phyloP scores from a whole-genome alignment of 495 filamentous ascomycete species.

The Cryomyces minteri region DNA sequence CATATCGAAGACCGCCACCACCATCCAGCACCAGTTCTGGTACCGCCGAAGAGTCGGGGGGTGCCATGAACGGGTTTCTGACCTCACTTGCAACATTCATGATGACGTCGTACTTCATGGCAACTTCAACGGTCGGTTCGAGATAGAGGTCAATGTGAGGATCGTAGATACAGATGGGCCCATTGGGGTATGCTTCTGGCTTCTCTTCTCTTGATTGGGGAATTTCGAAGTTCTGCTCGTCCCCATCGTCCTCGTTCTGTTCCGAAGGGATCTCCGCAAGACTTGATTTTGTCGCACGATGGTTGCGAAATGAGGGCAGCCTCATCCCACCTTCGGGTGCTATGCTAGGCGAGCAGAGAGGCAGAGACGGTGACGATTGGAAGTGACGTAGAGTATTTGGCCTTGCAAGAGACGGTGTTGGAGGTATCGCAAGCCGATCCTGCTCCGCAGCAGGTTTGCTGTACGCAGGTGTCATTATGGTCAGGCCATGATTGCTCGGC shows the following conservation, averaged over 20 bases:
- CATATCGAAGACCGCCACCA: background rate
- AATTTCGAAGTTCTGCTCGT: constrained; percentile 51
- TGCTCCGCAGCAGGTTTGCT: constrained; percentile 11
- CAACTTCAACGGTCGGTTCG: constrained; percentile 75
- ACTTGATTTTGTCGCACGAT: constrained; percentile 7
- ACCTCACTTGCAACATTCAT: constrained; percentile 95
- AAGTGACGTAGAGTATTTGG: constrained; percentile 35
- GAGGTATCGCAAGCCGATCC: constrained; percentile 18
- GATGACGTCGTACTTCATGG: constrained; percentile 73
- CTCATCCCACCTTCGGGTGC: constrained; percentile 46
- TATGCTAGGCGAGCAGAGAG: constrained; percentile 37
- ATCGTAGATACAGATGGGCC: constrained; percentile 80
- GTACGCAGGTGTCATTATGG: constrained; percentile 40
- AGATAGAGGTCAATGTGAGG: constrained; percentile 85
- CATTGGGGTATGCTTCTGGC: constrained; percentile 80
- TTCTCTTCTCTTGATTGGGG: constrained; percentile 63
- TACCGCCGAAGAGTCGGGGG: constrained; percentile 4
- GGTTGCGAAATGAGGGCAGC: constrained; percentile 29
- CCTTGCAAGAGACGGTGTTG: constrained; percentile 18
- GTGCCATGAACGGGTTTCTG: constrained; percentile 52
- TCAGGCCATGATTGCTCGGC: constrained; percentile 60
- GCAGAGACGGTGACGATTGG: constrained; percentile 49
- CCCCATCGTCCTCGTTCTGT: constrained; percentile 34
- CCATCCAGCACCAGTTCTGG: constrained; percentile 16
- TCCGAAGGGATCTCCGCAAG: constrained; percentile 16